Evolutionary conservation across 2,329 filamentous ascomycete genomes (phyloP).

Genomic region (Fusarium zealandicum): DNA sequence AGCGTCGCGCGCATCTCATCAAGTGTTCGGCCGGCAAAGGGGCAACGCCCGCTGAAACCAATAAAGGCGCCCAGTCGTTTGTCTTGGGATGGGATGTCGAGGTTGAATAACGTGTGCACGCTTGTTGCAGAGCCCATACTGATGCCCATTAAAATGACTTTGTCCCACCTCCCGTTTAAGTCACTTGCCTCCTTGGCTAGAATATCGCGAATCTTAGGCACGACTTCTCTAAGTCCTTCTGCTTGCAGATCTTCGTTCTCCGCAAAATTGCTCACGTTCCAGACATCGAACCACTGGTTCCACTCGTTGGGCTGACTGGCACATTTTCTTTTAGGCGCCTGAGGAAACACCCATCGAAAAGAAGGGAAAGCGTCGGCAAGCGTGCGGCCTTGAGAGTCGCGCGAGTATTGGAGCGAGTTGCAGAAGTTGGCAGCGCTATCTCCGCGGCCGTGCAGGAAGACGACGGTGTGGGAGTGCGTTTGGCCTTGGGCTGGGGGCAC

Average conservation of each 20-base stretch:
- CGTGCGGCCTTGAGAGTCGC: constrained; percentile 42
- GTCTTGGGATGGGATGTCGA: constrained; percentile 43
- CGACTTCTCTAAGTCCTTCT: constrained; percentile 50
- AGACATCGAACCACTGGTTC: constrained; percentile 61
- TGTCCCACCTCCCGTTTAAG: constrained; percentile 31
- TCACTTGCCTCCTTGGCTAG: constrained; percentile 22
- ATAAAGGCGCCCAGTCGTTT: constrained; percentile 46
- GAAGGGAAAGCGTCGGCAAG: constrained; percentile 52
- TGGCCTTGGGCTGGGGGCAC: no score
- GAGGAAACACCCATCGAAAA: constrained; percentile 59
- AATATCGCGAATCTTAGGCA: constrained; percentile 43
- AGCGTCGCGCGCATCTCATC: constrained; percentile 31
- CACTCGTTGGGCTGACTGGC: constrained; percentile 28
- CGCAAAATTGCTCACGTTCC: constrained; percentile 50
- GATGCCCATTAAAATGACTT: constrained; percentile 54
- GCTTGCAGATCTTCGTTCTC: constrained; percentile 52
- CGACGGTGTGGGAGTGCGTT: constrained; percentile 52
- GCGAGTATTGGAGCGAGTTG: constrained; percentile 40
- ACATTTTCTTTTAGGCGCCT: constrained; percentile 46
- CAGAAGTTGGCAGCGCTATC: constrained; percentile 47
- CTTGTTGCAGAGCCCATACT: constrained; percentile 55
- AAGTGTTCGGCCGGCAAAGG: constrained; percentile 44
- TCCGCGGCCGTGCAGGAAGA: constrained; percentile 56
- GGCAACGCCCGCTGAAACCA: constrained; percentile 48
- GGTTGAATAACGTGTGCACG: constrained; percentile 47